phyloP scores from a whole-genome alignment of 371 early-diverging fungal genomes.

The Mucor mucedo region DNA sequence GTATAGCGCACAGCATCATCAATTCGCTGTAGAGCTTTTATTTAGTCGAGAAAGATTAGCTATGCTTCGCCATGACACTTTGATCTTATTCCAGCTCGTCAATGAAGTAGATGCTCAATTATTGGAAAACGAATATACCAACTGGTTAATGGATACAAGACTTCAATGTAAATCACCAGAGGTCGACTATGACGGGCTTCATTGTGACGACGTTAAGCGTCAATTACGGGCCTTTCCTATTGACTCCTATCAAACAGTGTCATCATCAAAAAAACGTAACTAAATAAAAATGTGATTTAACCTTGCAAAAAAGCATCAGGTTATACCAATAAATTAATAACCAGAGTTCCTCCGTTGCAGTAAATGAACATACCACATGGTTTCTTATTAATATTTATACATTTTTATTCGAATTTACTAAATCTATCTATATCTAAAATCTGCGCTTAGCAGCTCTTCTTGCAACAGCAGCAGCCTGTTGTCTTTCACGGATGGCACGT shows the following conservation, averaged over 20 bases:
- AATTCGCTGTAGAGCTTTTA: conserved; percentile 53
- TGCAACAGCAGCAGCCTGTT: conserved; percentile 54
- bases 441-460: conserved; percentile 56
- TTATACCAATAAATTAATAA: no score
- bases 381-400: no score
- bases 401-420: no score
- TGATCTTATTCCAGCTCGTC: conserved; percentile 60
- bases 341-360: no score
- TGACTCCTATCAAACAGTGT: conserved; percentile 3
- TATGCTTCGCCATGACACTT: conserved; percentile 60
- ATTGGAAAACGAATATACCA: conserved; percentile 61
- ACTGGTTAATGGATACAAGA: conserved; percentile 64
- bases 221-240: conserved; percentile 23
- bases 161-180: conserved; percentile 43
- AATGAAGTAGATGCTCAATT: conserved; percentile 61
- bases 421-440: conserved; percentile 31
- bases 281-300: background rate
- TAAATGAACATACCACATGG: no score
- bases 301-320: no score
- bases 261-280: background rate
- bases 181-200: conserved; percentile 15
- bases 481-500: conserved; percentile 53
- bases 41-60: conserved; percentile 63
- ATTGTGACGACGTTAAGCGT: conserved; percentile 30
- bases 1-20: conserved; percentile 51